Percentiles rank a stretch among this genome's conserved stretches.
These are phyloP conservation scores for Iberis amara DNA, from an alignment of 441 rosid species.

Conservation along the genomic window DNA sequence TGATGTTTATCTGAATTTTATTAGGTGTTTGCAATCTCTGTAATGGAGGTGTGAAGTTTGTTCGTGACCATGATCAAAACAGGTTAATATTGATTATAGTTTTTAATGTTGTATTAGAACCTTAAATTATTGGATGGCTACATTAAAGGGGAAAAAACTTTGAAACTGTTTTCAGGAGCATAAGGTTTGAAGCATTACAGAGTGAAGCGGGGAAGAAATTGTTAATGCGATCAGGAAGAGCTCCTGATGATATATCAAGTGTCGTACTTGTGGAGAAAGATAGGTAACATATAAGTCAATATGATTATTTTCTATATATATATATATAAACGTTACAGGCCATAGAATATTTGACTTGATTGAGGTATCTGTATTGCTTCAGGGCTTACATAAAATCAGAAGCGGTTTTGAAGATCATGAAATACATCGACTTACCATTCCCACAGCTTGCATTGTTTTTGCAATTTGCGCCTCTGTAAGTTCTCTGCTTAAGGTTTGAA, in stretches of 20 bases:
- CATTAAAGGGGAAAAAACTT: neutral
- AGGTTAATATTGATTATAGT: slow-evolving; percentile 36
- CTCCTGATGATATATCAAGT: slow-evolving; percentile 92
- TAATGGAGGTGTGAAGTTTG: slow-evolving; percentile 86
- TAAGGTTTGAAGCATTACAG: slow-evolving; percentile 86
- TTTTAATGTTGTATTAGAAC: neutral
- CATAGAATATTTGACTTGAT: neutral
- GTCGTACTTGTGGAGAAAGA: slow-evolving; percentile 79
- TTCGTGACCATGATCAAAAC: slow-evolving; percentile 62
- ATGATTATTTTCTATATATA: neutral
- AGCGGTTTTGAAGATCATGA: slow-evolving; percentile 87
- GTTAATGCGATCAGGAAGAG: slow-evolving; percentile 81
- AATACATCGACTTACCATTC: slow-evolving; percentile 71
- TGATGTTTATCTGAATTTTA: slow-evolving; percentile 1
- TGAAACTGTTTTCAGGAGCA: slow-evolving; percentile 42
- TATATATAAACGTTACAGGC: neutral
- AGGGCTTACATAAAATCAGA: slow-evolving; percentile 83
- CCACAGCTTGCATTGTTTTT: slow-evolving; percentile 74
- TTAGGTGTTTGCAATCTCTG: slow-evolving; percentile 85
- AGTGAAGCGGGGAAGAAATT: slow-evolving; percentile 77
- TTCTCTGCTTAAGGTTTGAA: neutral
- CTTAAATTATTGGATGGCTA: neutral
- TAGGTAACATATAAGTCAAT: slow-evolving; percentile 34
- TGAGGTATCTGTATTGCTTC: slow-evolving; percentile 28
- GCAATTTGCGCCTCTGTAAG: slow-evolving; percentile 73